These are phyloP conservation scores for Penicillium sclerotiorum DNA, from an alignment of 2,329 filamentous ascomycete species.

Conservation along the genomic window DNA sequence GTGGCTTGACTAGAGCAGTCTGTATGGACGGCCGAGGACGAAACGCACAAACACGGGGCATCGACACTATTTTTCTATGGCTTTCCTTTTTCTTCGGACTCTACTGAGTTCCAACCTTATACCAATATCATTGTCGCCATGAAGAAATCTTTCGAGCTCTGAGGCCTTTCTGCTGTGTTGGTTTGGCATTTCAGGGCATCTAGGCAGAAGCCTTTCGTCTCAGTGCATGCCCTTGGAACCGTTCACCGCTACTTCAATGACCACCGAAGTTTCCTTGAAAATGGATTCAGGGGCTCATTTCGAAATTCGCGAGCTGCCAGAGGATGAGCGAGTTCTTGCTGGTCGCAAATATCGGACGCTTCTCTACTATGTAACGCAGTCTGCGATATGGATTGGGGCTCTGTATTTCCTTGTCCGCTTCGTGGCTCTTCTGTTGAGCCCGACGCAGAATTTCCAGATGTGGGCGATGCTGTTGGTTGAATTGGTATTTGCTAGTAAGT, in stretches of 20 bases:
- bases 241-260: background rate
- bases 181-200: background rate
- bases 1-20: conserved; percentile 17
- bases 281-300: conserved; percentile 11
- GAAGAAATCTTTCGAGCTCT: background rate
- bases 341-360: conserved; percentile 19
- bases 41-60: conserved; percentile 16
- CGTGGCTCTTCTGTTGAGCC: conserved; percentile 9
- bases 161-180: background rate
- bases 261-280: background rate
- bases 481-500: conserved; percentile 28
- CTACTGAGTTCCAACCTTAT: background rate
- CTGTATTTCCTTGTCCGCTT: conserved; percentile 26
- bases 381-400: conserved; percentile 20
- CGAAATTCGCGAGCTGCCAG: conserved; percentile 26
- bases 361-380: conserved; percentile 19
- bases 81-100: background rate
- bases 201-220: background rate
- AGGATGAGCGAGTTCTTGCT: conserved; percentile 14
- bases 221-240: background rate
- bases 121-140: background rate
- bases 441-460: conserved; percentile 24
- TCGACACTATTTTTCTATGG: conserved; percentile 6
- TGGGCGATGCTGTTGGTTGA: conserved; percentile 33
- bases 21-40: conserved; percentile 9